Percentiles rank a stretch among this genome's conserved stretches.
phyloP scores from a whole-genome alignment of 1,284 basidiomycete genomes.

The Ceratobasidium sp. region DNA sequence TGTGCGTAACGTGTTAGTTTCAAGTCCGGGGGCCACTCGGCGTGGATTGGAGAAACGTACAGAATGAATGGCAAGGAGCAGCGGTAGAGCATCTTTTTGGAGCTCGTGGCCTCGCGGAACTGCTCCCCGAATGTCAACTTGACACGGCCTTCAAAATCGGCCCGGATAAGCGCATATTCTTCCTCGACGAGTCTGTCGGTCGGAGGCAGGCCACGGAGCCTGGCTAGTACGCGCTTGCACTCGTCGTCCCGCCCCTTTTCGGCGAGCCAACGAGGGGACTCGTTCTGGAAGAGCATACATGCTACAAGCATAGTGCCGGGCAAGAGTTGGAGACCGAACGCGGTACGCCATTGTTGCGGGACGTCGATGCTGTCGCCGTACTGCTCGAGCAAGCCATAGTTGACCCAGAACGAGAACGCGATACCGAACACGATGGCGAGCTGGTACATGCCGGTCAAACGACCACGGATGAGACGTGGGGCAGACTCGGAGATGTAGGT shows the following conservation, averaged over 20 bases:
- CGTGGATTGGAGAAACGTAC: conserved; percentile 3
- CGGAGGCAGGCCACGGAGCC: conserved; percentile 34
- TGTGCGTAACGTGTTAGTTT: conserved; percentile 1
- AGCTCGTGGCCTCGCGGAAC: conserved; percentile 44
- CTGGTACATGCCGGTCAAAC: conserved; percentile 48
- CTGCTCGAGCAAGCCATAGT: conserved; percentile 45
- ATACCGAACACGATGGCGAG: conserved; percentile 49
- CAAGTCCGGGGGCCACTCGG: background rate
- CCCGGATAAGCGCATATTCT: conserved; percentile 42
- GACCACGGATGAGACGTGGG: conserved; percentile 46
- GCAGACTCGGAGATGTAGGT: conserved; percentile 45
- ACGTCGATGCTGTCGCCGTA: conserved; percentile 41
- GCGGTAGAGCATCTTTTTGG: conserved; percentile 46
- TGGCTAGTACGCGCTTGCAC: conserved; percentile 41
- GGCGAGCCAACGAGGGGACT: conserved; percentile 51
- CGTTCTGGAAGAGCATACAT: conserved; percentile 42
- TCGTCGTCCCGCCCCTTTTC: conserved; percentile 48
- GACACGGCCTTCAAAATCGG: conserved; percentile 43
- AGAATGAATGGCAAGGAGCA: conserved; percentile 48
- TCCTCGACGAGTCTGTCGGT: conserved; percentile 44
- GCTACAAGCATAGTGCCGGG: conserved; percentile 49
- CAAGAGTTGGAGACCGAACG: conserved; percentile 51
- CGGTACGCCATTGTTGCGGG: conserved; percentile 48
- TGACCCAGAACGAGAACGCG: conserved; percentile 47
- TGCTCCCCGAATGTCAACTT: conserved; percentile 45